phyloP scores from a whole-genome alignment of 805 yeast species.

The Hanseniaspora meyeri region DNA sequence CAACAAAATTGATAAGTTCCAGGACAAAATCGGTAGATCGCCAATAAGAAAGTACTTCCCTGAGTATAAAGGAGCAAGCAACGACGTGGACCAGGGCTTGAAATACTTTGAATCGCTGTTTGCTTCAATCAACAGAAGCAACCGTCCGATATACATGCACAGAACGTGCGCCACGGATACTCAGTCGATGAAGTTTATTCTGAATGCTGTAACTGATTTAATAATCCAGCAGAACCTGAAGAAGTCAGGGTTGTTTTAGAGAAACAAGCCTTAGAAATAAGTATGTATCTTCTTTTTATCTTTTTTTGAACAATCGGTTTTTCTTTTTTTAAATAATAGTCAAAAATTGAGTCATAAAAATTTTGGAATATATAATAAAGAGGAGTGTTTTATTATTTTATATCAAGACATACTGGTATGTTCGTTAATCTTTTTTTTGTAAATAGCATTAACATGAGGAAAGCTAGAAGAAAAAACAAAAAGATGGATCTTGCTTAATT shows the following conservation, averaged over 20 bases:
- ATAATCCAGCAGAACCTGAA: conserved; percentile 71
- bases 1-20: conserved; percentile 77
- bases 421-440: no score
- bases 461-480: no score
- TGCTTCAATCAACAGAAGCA: conserved; percentile 46
- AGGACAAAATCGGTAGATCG: conserved; percentile 50
- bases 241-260: conserved; percentile 57
- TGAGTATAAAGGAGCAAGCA: conserved; percentile 55
- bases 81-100: conserved; percentile 53
- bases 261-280: background rate
- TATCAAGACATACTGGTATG: no score
- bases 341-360: no score
- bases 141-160: conserved; percentile 75
- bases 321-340: background rate
- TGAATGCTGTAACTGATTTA: conserved; percentile 86
- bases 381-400: no score
- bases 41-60: conserved; percentile 69
- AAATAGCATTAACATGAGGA: no score
- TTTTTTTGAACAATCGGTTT: background rate
- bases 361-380: no score
- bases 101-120: conserved; percentile 61
- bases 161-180: conserved; percentile 94
- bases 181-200: conserved; percentile 73
- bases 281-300: background rate
- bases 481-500: background rate